phyloP scores from a whole-genome alignment of 768 basidiomycete genomes.

The Xerocomus spinulosus region DNA sequence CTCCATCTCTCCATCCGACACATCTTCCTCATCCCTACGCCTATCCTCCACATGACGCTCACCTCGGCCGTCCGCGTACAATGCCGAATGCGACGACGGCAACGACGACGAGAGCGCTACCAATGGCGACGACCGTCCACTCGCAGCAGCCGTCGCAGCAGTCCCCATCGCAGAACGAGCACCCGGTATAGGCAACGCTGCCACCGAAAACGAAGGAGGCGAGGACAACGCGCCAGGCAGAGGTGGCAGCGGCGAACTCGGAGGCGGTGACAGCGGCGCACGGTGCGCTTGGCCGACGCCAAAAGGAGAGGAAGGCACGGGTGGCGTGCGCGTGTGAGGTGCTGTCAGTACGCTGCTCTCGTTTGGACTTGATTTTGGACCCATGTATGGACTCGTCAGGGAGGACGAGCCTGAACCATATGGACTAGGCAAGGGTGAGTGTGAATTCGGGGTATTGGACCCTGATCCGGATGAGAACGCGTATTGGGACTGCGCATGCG shows the following conservation, averaged over 20 bases:
- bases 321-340: slow-evolving; percentile 9
- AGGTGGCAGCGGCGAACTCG: slow-evolving; percentile 21
- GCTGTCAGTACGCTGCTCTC: neutral
- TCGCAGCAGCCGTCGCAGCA: slow-evolving; percentile 13
- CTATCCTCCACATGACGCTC: neutral
- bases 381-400: neutral
- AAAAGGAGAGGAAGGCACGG: slow-evolving; percentile 1
- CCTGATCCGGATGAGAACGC: slow-evolving; percentile 14
- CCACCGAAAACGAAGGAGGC: slow-evolving; percentile 7
- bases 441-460: slow-evolving; percentile 4
- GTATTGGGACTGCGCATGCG: slow-evolving; percentile 12
- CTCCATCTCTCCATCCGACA: slow-evolving; percentile 5
- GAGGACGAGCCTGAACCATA: slow-evolving; percentile 2
- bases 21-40: neutral
- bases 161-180: neutral
- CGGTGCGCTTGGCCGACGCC: slow-evolving; percentile 1
- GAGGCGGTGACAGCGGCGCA: slow-evolving; percentile 22
- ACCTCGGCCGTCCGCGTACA: neutral
- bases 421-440: neutral
- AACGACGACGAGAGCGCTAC: slow-evolving; percentile 8
- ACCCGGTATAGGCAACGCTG: slow-evolving; percentile 1
- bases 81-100: slow-evolving; percentile 3
- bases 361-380: neutral
- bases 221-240: slow-evolving; percentile 13
- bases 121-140: slow-evolving; percentile 18